Evolutionary conservation across 495 filamentous ascomycete genomes (phyloP).

Genomic region (Neurospora tetraspora): DNA sequence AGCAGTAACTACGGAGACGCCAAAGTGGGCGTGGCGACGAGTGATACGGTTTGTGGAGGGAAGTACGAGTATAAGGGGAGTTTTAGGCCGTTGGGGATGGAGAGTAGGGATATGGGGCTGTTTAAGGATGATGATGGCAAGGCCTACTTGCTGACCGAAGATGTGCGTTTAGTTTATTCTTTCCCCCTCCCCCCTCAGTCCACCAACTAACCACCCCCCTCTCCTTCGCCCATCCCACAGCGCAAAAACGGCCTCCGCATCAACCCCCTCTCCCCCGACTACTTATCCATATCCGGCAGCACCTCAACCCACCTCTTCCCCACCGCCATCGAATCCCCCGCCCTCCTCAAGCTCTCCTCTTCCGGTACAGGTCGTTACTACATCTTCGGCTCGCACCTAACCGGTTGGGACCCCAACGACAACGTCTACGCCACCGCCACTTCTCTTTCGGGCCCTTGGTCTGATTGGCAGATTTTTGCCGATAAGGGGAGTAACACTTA

Average conservation of each 20-base stretch:
- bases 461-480: constrained; percentile 49
- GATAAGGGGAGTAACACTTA: constrained; percentile 45
- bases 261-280: constrained; percentile 38
- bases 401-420: constrained; percentile 48
- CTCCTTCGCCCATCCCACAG: constrained; percentile 8
- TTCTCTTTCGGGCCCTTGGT: constrained; percentile 35
- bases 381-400: constrained; percentile 32
- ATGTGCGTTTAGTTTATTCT: constrained; percentile 19
- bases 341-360: constrained; percentile 36
- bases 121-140: constrained; percentile 52
- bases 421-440: constrained; percentile 40
- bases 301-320: constrained; percentile 33
- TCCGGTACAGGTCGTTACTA: no score
- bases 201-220: neutral
- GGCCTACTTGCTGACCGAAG: constrained; percentile 54
- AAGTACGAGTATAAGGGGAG: constrained; percentile 31
- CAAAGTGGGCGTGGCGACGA: constrained; percentile 52
- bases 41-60: constrained; percentile 44
- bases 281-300: constrained; percentile 31
- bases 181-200: constrained; percentile 4
- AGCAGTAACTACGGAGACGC: constrained; percentile 51
- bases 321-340: constrained; percentile 28
- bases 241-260: constrained; percentile 45
- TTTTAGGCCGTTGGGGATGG: constrained; percentile 39
- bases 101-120: constrained; percentile 52